Evolutionary conservation across 2,329 filamentous ascomycete genomes (phyloP).

Genomic region (Colletotrichum incanum): DNA sequence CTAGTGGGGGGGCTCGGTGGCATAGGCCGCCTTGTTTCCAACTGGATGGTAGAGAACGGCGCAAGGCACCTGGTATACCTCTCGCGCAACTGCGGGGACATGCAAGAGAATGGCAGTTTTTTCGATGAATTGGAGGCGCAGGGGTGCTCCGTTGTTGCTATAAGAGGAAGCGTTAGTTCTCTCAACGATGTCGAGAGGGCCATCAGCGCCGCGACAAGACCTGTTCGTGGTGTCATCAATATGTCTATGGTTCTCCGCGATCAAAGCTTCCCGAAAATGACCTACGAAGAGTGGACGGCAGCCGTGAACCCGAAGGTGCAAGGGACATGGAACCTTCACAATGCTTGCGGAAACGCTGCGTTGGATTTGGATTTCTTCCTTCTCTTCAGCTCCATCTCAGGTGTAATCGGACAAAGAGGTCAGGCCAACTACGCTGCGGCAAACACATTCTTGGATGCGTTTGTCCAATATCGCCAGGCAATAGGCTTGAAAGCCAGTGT

Average conservation of each 20-base stretch:
- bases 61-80: slow-evolving; percentile 42
- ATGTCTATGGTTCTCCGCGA: slow-evolving; percentile 54
- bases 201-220: slow-evolving; percentile 45
- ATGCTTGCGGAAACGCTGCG: slow-evolving; percentile 45
- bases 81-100: slow-evolving; percentile 31
- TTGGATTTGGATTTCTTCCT: slow-evolving; percentile 50
- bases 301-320: slow-evolving; percentile 50
- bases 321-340: slow-evolving; percentile 56
- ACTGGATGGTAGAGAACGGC: slow-evolving; percentile 47
- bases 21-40: slow-evolving; percentile 45
- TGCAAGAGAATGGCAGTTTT: background rate
- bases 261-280: slow-evolving; percentile 51
- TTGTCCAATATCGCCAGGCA: slow-evolving; percentile 54
- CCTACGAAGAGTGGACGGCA: slow-evolving; percentile 49
- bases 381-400: slow-evolving; percentile 49
- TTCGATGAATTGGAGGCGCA: slow-evolving; percentile 14
- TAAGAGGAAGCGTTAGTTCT: slow-evolving; percentile 8
- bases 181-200: slow-evolving; percentile 49
- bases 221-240: slow-evolving; percentile 58
- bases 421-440: slow-evolving; percentile 59
- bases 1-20: slow-evolving; percentile 48
- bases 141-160: background rate
- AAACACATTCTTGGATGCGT: slow-evolving; percentile 58
- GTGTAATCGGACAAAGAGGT: slow-evolving; percentile 51
- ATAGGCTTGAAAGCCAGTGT: slow-evolving; percentile 54